phyloP scores from a whole-genome alignment of 345 rosid genomes.

The Sisymbrium irio region DNA sequence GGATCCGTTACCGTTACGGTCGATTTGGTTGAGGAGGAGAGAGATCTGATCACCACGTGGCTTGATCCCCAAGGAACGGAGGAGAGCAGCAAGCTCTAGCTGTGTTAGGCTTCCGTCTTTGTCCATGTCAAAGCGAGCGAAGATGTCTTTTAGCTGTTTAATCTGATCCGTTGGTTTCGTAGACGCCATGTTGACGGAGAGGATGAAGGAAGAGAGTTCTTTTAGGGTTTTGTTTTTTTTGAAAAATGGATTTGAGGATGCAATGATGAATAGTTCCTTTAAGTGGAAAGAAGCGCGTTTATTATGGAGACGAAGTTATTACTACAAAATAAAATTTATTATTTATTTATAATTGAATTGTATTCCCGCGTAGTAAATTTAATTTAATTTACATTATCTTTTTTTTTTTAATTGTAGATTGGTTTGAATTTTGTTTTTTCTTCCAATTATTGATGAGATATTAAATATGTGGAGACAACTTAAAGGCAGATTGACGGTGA shows the following conservation, averaged over 20 bases:
- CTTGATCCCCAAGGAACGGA: conserved; percentile 82
- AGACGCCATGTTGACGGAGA: conserved; percentile 27
- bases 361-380: conserved; percentile 15
- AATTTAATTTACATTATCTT: conserved; percentile 4
- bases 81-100: conserved; percentile 87
- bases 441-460: conserved; percentile 18
- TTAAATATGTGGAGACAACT: conserved; percentile 23
- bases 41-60: conserved; percentile 81
- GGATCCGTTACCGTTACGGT: conserved; percentile 72
- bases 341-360: conserved; percentile 6
- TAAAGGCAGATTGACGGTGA: conserved; percentile 21
- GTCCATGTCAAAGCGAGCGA: conserved; percentile 91
- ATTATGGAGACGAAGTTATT: conserved; percentile 30
- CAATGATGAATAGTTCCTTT: conserved; percentile 27
- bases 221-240: conserved; percentile 8
- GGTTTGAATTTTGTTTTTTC: not conserved
- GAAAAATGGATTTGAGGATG: conserved; percentile 2
- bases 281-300: conserved; percentile 32
- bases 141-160: conserved; percentile 73
- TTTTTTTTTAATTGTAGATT: not conserved
- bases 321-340: not conserved
- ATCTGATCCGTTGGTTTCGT: conserved; percentile 48
- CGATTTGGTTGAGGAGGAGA: conserved; percentile 55
- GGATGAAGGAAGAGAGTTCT: not conserved
- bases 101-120: conserved; percentile 76